These are phyloP conservation scores for Agaricus blazei DNA, from an alignment of 768 basidiomycete species.

Conservation along the genomic window DNA sequence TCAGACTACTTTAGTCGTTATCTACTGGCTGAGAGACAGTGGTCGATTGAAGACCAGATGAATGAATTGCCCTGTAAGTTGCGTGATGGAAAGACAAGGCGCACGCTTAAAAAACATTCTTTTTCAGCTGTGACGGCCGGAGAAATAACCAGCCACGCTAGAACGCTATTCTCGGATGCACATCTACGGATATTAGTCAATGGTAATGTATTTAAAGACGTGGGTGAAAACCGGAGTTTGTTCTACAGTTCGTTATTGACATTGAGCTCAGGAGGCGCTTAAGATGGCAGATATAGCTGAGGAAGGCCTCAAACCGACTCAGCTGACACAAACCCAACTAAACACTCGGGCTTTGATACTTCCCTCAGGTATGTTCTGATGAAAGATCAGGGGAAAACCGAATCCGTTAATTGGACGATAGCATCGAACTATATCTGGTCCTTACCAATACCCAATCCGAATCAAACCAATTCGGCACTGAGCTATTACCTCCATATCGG, in stretches of 20 bases:
- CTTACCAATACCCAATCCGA: slow-evolving; percentile 67
- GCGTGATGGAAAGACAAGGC: not conserved
- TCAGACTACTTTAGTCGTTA: slow-evolving; percentile 75
- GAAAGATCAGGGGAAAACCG: not conserved
- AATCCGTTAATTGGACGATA: slow-evolving; percentile 22
- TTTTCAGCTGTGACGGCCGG: slow-evolving; percentile 63
- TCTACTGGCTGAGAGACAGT: slow-evolving; percentile 64
- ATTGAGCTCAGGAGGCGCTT: slow-evolving; percentile 61
- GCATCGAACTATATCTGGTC: slow-evolving; percentile 70
- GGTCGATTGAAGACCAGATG: slow-evolving; percentile 75
- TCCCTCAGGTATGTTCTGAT: slow-evolving; percentile 50
- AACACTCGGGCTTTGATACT: slow-evolving; percentile 59
- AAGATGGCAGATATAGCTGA: slow-evolving; percentile 70
- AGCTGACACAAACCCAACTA: slow-evolving; percentile 52
- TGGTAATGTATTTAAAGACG: slow-evolving; percentile 85
- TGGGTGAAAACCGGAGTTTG: slow-evolving; percentile 27
- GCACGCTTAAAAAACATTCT: not conserved
- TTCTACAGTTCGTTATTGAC: not conserved
- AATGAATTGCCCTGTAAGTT: slow-evolving; percentile 67
- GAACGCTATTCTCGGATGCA: slow-evolving; percentile 54
- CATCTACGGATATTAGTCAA: slow-evolving; percentile 70
- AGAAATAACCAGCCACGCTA: slow-evolving; percentile 62
- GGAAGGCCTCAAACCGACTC: slow-evolving; percentile 48
- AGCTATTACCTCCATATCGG: slow-evolving; percentile 86
- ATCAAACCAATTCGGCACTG: slow-evolving; percentile 83